Conservation (phyloP, 2,329 filamentous ascomycete species). For the Aspergillus quadrilineatus region DNA sequence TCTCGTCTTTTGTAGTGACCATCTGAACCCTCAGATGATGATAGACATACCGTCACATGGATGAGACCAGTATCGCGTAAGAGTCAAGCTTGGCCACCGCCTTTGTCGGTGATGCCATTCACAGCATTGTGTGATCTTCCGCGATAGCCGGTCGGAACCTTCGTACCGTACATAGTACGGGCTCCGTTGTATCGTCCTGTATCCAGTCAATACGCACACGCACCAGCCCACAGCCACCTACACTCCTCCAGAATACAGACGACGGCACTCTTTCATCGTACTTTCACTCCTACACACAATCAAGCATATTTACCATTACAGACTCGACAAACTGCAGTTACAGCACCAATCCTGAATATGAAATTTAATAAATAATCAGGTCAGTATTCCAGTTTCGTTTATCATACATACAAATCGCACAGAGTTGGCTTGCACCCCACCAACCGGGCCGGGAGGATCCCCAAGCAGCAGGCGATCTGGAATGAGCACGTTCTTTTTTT, state of each 20-base stretch:
- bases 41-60: slow-evolving; percentile 19
- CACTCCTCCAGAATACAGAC: background rate
- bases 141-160: slow-evolving; percentile 25
- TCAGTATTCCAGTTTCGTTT: background rate
- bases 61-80: background rate
- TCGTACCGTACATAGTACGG: background rate
- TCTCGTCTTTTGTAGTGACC: background rate
- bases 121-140: slow-evolving; percentile 22
- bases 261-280: slow-evolving; percentile 13
- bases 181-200: background rate
- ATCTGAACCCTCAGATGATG: slow-evolving; percentile 16
- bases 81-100: slow-evolving; percentile 9
- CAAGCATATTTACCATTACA: background rate
- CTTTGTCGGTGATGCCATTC: slow-evolving; percentile 5
- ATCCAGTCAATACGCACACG: slow-evolving; percentile 21
- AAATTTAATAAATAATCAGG: background rate
- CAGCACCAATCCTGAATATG: background rate
- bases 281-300: background rate
- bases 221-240: slow-evolving; percentile 22
- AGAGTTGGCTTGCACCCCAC: slow-evolving; percentile 13
- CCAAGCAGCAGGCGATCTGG: slow-evolving; percentile 25
- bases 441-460: slow-evolving; percentile 20
- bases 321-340: background rate
- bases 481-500: slow-evolving; percentile 28
- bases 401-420: background rate